A percentile compares a stretch with the other conserved stretches of the same genome.
Conservation (phyloP, 345 rosid genomes). For the Gossypium rotundifolium region DNA sequence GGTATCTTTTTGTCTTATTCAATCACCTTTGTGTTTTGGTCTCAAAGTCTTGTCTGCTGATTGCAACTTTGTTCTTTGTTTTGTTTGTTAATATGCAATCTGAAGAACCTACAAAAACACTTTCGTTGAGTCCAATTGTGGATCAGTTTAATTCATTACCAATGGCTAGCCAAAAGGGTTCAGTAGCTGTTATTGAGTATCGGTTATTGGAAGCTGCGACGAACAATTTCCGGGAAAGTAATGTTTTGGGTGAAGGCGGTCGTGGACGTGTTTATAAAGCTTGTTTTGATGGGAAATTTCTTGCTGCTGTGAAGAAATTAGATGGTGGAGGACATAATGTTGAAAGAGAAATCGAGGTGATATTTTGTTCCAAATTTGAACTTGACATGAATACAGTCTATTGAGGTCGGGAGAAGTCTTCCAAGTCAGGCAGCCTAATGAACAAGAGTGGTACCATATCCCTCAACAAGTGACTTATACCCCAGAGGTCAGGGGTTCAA, state of each 20-base stretch:
- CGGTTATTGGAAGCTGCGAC: constrained; percentile 67
- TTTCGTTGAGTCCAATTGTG: constrained; percentile 30
- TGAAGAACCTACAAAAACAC: constrained; percentile 48
- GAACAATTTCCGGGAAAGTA: constrained; percentile 56
- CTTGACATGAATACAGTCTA: background rate
- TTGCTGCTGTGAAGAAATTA: constrained; percentile 66
- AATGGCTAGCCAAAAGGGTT: constrained; percentile 38
- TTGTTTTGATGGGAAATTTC: constrained; percentile 48
- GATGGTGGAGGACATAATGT: constrained; percentile 44
- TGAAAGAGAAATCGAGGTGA: constrained; percentile 67
- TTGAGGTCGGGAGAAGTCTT: too few species aligned
- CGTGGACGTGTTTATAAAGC: constrained; percentile 62
- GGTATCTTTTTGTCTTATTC: constrained; percentile 24
- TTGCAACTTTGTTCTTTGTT: background rate
- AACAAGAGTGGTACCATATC: too few species aligned
- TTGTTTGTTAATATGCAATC: background rate
- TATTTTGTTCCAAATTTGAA: background rate
- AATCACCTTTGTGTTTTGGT: constrained; percentile 7
- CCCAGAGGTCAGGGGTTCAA: too few species aligned
- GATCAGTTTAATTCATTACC: constrained; percentile 35
- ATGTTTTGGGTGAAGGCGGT: constrained; percentile 53
- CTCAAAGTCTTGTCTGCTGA: background rate
- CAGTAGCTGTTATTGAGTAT: constrained; percentile 56
- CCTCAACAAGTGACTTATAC: too few species aligned
- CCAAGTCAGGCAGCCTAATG: too few species aligned